Evolutionary conservation across 129 eudicot species (phyloP).

Genomic region (Tanacetum coccineum): DNA sequence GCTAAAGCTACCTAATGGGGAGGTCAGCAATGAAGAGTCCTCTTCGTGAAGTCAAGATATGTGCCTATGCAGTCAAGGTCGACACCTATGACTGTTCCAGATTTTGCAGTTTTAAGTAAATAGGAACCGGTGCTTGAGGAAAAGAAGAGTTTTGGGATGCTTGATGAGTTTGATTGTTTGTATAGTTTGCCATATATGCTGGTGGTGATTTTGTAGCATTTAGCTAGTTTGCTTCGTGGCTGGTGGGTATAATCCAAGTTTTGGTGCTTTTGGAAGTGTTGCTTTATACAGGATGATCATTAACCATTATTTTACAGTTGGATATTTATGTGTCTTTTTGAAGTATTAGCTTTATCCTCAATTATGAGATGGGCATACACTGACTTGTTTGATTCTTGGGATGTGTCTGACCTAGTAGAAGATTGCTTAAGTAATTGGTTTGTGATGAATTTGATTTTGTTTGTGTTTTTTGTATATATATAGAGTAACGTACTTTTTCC

Average conservation of each 20-base stretch:
- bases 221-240: constrained; percentile 13
- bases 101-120: constrained; percentile 36
- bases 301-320: constrained; percentile 9
- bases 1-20: constrained; percentile 36
- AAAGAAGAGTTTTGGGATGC: constrained; percentile 11
- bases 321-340: background rate
- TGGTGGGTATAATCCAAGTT: constrained; percentile 1
- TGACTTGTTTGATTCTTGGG: background rate
- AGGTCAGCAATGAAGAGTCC: constrained; percentile 21
- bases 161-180: constrained; percentile 11
- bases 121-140: background rate
- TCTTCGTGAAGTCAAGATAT: constrained; percentile 19
- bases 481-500: no score
- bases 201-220: constrained; percentile 1
- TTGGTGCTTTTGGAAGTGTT: background rate
- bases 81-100: constrained; percentile 17
- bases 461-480: background rate
- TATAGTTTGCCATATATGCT: constrained; percentile 5
- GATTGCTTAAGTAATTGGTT: constrained; percentile 1
- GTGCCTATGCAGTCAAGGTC: constrained; percentile 7
- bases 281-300: background rate
- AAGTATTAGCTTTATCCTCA: background rate
- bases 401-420: background rate
- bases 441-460: background rate
- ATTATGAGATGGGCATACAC: background rate